Conservation (phyloP, 2,329 filamentous ascomycete genomes). For the Cordyceps cicadae region DNA sequence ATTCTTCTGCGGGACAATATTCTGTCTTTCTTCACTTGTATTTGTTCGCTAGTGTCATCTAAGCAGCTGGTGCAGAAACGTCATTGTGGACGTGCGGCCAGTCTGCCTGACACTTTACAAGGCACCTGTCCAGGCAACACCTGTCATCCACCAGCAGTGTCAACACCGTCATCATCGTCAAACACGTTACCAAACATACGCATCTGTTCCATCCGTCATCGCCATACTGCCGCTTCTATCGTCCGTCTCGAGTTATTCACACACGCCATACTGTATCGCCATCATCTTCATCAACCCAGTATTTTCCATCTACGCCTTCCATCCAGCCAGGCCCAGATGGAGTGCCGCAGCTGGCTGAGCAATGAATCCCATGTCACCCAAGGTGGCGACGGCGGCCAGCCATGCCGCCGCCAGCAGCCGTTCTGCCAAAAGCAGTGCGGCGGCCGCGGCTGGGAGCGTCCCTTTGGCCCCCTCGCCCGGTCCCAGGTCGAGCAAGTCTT, state of each 20-base stretch:
- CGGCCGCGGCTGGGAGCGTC: background rate
- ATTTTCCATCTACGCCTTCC: background rate
- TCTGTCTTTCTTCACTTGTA: background rate
- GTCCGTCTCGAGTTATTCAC: background rate
- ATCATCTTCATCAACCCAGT: background rate
- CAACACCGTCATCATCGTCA: background rate
- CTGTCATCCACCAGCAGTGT: background rate
- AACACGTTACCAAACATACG: background rate
- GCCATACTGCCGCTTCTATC: background rate
- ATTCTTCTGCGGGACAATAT: background rate
- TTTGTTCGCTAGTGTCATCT: background rate
- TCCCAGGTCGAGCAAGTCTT: background rate
- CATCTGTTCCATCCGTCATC: background rate
- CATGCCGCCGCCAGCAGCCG: background rate
- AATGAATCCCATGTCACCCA: slow-evolving; percentile 2
- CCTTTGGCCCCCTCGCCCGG: background rate
- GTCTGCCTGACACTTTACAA: background rate
- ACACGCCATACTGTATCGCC: background rate
- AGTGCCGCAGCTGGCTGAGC: background rate
- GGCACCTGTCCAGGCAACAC: background rate
- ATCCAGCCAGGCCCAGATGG: slow-evolving; percentile 5
- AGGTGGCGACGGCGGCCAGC: slow-evolving; percentile 2
- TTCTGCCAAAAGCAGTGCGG: background rate
- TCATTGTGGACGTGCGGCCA: background rate
- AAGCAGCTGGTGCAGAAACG: background rate